A percentile compares a stretch with the other conserved stretches of the same genome.
Evolutionary conservation across 805 yeast species (phyloP).

Genomic region (Wickerhamomyces rabaulensis): DNA sequence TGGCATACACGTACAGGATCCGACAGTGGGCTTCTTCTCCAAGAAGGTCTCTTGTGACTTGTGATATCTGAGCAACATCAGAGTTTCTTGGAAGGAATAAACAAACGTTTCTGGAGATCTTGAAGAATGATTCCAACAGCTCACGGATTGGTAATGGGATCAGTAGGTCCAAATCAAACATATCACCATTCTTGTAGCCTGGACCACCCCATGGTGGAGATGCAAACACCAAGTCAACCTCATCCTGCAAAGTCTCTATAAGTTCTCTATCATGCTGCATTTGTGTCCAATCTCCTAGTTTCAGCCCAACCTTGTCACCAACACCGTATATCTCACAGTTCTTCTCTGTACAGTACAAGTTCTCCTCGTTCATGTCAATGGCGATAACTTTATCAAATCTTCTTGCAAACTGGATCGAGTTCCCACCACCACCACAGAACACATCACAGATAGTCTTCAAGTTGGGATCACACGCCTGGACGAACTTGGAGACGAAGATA

Average conservation of each 20-base stretch:
- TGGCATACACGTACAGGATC: slow-evolving; percentile 36
- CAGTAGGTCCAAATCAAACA: slow-evolving; percentile 42
- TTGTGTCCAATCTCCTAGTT: slow-evolving; percentile 41
- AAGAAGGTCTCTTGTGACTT: slow-evolving; percentile 39
- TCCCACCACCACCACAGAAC: slow-evolving; percentile 89
- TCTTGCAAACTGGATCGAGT: slow-evolving; percentile 68
- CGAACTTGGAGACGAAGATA: slow-evolving; percentile 47
- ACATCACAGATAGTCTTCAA: slow-evolving; percentile 52
- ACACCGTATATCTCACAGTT: slow-evolving; percentile 65
- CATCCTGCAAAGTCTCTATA: slow-evolving; percentile 1
- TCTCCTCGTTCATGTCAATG: slow-evolving; percentile 54
- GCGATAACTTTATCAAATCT: slow-evolving; percentile 53
- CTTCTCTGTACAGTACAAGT: slow-evolving; percentile 59
- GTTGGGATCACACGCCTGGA: slow-evolving; percentile 46
- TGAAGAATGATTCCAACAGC: slow-evolving; percentile 37
- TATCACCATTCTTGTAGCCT: slow-evolving; percentile 35
- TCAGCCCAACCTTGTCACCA: slow-evolving; percentile 41
- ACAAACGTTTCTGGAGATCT: slow-evolving; percentile 43
- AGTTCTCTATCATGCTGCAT: slow-evolving; percentile 13
- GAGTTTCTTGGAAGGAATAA: slow-evolving; percentile 62
- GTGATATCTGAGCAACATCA: slow-evolving; percentile 44
- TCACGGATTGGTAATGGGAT: slow-evolving; percentile 44
- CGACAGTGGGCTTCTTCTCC: slow-evolving; percentile 42
- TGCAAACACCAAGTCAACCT: slow-evolving; percentile 54
- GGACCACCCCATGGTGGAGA: slow-evolving; percentile 94